These are phyloP conservation scores for Trichomonas tenax DNA, from an alignment of 208 protist genomes.

Conservation along the genomic window DNA sequence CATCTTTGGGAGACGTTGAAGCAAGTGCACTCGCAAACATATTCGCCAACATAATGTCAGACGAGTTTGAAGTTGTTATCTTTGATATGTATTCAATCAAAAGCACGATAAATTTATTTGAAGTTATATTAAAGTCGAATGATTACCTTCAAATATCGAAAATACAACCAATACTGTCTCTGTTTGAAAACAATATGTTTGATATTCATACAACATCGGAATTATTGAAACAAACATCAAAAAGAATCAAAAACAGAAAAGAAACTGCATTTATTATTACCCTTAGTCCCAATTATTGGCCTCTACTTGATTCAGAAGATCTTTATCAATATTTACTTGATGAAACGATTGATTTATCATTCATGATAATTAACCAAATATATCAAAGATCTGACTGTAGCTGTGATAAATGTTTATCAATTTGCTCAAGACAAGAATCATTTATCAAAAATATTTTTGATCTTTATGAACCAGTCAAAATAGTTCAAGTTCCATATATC, in stretches of 20 bases:
- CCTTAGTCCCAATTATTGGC: neutral
- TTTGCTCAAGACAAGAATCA: neutral
- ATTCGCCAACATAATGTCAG: neutral
- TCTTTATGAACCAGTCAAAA: neutral
- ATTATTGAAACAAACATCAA: neutral
- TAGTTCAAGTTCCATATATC: neutral
- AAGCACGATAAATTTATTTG: neutral
- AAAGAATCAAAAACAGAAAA: neutral
- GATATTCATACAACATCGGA: neutral
- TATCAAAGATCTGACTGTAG: neutral
- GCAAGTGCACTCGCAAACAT: neutral
- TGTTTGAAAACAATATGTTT: neutral
- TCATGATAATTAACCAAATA: neutral
- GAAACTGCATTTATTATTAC: neutral
- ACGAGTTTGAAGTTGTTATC: neutral
- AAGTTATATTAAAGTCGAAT: neutral
- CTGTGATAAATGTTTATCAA: neutral
- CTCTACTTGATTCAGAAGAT: neutral
- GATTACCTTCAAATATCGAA: neutral
- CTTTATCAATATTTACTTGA: neutral
- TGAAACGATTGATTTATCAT: neutral
- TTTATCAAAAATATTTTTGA: neutral
- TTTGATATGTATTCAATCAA: neutral
- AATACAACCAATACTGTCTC: neutral
- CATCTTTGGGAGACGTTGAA: neutral